A percentile compares a stretch with the other conserved stretches of the same genome.
phyloP scores from a whole-genome alignment of 2,329 filamentous ascomycete species.

The Neurospora crassa region DNA sequence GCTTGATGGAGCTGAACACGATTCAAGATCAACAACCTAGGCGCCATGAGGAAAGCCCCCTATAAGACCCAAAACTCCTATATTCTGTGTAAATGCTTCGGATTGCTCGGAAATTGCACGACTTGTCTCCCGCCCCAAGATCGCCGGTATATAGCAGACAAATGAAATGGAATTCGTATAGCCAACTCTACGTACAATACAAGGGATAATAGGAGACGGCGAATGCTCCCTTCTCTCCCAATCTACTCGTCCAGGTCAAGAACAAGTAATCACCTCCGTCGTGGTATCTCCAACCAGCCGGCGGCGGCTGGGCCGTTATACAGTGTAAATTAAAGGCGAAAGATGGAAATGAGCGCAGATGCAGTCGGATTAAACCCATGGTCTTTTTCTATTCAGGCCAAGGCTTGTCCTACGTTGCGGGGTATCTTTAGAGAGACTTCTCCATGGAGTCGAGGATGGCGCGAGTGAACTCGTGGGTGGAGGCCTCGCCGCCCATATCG shows the following conservation, averaged over 20 bases:
- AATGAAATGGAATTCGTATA: constrained; percentile 3
- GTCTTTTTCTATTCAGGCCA: neutral
- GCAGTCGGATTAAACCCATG: neutral
- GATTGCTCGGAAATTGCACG: neutral
- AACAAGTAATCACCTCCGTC: neutral
- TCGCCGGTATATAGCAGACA: neutral
- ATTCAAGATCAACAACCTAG: neutral
- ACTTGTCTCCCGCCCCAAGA: neutral
- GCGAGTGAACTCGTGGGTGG: constrained; percentile 90
- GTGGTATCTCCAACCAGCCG: neutral
- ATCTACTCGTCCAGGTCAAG: neutral
- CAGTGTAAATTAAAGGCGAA: neutral
- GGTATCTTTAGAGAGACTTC: constrained; percentile 25
- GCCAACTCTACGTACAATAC: constrained; percentile 7
- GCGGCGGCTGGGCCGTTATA: neutral
- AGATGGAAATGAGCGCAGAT: neutral
- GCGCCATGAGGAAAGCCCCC: neutral
- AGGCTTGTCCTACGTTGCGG: neutral
- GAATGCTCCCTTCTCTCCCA: neutral
- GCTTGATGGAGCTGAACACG: neutral
- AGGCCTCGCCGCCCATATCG: constrained; percentile 88
- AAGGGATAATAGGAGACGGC: neutral
- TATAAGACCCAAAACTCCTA: neutral
- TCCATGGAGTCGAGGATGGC: constrained; percentile 97
- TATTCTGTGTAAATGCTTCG: neutral